Conservation (phyloP, 176 grass and related monocot genomes). For the Eleusine indica region DNA sequence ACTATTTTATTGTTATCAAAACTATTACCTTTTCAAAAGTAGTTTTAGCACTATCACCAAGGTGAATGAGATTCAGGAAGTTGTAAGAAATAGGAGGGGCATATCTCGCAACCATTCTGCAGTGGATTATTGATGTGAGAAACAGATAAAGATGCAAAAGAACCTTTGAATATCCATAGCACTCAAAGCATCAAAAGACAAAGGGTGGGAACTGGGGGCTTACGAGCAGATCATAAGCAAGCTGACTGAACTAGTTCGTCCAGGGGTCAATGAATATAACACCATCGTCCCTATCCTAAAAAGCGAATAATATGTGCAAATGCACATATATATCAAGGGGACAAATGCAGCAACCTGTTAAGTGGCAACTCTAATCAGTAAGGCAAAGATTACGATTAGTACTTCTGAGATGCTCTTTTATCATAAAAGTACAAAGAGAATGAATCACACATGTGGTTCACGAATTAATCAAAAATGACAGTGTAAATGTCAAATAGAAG, state of each 20-base stretch:
- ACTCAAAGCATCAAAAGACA: constrained; percentile 16
- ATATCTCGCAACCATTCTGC: constrained; percentile 99
- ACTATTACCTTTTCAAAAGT: constrained; percentile 86
- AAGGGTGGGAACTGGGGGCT: constrained; percentile 36
- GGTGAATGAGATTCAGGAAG: constrained; percentile 97
- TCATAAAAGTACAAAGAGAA: not conserved
- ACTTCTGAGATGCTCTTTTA: not conserved
- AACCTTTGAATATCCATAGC: constrained; percentile 14
- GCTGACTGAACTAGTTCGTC: constrained; percentile 90
- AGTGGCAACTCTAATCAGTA: constrained; percentile 32
- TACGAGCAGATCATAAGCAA: constrained; percentile 99
- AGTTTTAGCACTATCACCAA: constrained; percentile 82
- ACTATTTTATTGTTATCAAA: not conserved
- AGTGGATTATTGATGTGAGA: constrained; percentile 35
- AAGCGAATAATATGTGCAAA: constrained; percentile 98
- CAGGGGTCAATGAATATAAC: constrained; percentile 94
- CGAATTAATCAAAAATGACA: not conserved
- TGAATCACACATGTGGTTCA: not conserved
- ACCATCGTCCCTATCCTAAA: constrained; percentile 95
- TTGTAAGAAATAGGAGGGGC: constrained; percentile 99
- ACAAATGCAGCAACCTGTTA: constrained; percentile 88
- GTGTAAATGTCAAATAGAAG: not conserved
- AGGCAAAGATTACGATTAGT: not conserved
- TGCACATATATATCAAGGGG: constrained; percentile 97
- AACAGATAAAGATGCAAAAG: constrained; percentile 3